Conservation (phyloP, 352 stramenopile genomes). For the Thraustochytrium striatum region DNA sequence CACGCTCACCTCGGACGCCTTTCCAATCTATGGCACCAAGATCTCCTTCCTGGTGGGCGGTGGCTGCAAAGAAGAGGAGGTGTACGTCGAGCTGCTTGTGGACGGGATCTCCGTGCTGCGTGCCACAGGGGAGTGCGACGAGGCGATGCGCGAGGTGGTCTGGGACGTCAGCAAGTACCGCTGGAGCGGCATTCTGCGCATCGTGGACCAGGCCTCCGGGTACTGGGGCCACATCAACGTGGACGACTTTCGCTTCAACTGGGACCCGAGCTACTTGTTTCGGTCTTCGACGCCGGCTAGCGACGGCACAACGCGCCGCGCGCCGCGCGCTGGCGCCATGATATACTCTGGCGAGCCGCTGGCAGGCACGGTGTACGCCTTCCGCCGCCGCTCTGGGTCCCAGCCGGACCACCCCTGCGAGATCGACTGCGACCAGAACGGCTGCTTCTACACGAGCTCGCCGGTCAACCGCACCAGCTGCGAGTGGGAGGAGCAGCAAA, state of each 20-base stretch:
- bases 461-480: constrained; percentile 56
- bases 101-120: constrained; percentile 78
- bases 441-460: constrained; percentile 51
- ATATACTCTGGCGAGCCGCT: constrained; percentile 22
- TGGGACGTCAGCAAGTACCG: constrained; percentile 79
- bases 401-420: constrained; percentile 60
- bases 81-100: constrained; percentile 89
- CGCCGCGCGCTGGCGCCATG: constrained; percentile 50
- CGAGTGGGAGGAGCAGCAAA: constrained; percentile 77
- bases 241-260: constrained; percentile 88
- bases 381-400: constrained; percentile 64
- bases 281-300: constrained; percentile 50
- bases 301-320: constrained; percentile 51
- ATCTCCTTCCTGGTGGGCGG: constrained; percentile 90
- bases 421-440: constrained; percentile 57
- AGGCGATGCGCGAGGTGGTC: constrained; percentile 76
- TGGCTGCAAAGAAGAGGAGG: constrained; percentile 79
- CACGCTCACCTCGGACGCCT: constrained; percentile 86
- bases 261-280: constrained; percentile 64
- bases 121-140: constrained; percentile 77
- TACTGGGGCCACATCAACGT: constrained; percentile 93
- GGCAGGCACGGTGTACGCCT: constrained; percentile 73
- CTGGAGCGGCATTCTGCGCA: constrained; percentile 78
- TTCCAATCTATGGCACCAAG: constrained; percentile 76
- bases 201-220: constrained; percentile 81